A percentile compares a stretch with the other conserved stretches of the same genome.
Conservation (phyloP, 192 early-diverging fungal genomes). For the Coemansia sp. region DNA sequence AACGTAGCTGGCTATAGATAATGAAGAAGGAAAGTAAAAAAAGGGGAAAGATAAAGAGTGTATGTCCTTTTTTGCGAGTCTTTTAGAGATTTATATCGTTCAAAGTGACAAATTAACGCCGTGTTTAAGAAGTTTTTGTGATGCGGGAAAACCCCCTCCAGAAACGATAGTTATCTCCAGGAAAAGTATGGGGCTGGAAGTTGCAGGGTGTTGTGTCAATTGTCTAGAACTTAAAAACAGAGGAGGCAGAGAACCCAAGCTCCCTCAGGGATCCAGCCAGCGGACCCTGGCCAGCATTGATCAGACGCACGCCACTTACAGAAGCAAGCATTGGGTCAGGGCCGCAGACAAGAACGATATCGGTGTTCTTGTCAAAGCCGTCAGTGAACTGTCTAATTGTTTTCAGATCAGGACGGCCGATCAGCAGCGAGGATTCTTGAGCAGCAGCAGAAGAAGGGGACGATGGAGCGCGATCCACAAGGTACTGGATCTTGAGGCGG, state of each 20-base stretch:
- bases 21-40: background rate
- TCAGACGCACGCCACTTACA: constrained; percentile 57
- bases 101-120: no score
- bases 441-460: no score
- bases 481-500: constrained; percentile 54
- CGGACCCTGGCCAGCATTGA: constrained; percentile 58
- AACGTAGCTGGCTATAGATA: background rate
- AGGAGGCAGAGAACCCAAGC: constrained; percentile 55
- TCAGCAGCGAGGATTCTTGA: background rate
- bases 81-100: no score
- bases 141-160: background rate
- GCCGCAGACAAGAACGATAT: constrained; percentile 64
- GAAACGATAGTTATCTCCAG: no score
- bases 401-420: constrained; percentile 14
- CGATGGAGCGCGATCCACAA: constrained; percentile 45
- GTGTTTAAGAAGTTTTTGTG: no score
- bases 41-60: background rate
- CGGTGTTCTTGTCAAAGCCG: constrained; percentile 38
- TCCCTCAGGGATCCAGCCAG: constrained; percentile 57
- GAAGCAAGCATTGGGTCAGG: constrained; percentile 63
- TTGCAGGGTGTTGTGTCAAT: no score
- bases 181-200: background rate
- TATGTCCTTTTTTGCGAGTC: no score
- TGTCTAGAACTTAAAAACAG: constrained; percentile 64
- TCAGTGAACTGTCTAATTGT: constrained; percentile 27